Percentiles rank a stretch among this genome's conserved stretches.
phyloP scores from a whole-genome alignment of 1,284 basidiomycete genomes.

The Cutaneotrichosporon sp. region DNA sequence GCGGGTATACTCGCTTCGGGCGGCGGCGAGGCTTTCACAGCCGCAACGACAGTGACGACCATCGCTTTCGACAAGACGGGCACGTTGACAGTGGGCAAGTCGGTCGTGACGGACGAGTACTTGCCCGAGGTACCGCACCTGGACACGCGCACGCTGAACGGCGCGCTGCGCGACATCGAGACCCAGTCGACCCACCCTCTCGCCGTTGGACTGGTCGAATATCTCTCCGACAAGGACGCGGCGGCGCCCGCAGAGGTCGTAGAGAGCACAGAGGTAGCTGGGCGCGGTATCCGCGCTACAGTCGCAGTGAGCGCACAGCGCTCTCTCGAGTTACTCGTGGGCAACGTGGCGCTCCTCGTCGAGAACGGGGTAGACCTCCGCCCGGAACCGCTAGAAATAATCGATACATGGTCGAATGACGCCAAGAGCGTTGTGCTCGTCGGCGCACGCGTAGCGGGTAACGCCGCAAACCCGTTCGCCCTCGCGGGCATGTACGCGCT shows the following conservation, averaged over 20 bases:
- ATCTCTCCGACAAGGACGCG: slow-evolving; percentile 60
- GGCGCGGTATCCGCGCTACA: slow-evolving; percentile 75
- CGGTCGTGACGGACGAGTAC: slow-evolving; percentile 28
- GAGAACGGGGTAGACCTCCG: slow-evolving; percentile 29
- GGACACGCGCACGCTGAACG: slow-evolving; percentile 12
- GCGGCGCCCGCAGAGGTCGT: slow-evolving; percentile 49
- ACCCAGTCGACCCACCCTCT: slow-evolving; percentile 91
- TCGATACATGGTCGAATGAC: slow-evolving; percentile 59
- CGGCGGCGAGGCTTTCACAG: slow-evolving; percentile 84
- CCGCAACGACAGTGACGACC: slow-evolving; percentile 70
- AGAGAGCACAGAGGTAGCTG: slow-evolving; percentile 78
- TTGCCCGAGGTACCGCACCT: slow-evolving; percentile 31
- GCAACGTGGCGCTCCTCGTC: slow-evolving; percentile 14
- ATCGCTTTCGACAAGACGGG: slow-evolving; percentile 97
- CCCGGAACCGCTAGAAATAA: slow-evolving; percentile 48
- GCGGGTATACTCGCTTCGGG: slow-evolving; percentile 99
- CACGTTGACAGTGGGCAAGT: slow-evolving; percentile 60
- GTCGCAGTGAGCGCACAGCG: slow-evolving; percentile 50
- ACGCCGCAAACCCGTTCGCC: slow-evolving; percentile 18
- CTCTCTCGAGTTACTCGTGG: slow-evolving; percentile 55
- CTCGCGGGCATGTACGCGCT: slow-evolving; percentile 56
- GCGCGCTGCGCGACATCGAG: slow-evolving; percentile 65
- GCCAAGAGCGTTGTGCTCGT: slow-evolving; percentile 81
- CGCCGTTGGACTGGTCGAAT: slow-evolving; percentile 79
- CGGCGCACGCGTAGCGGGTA: slow-evolving; percentile 53